Evolutionary conservation across 495 filamentous ascomycete genomes (phyloP), one percentile per base, ranked within the genome.

Genomic region (Trichoderma orchidacearum): DNA sequence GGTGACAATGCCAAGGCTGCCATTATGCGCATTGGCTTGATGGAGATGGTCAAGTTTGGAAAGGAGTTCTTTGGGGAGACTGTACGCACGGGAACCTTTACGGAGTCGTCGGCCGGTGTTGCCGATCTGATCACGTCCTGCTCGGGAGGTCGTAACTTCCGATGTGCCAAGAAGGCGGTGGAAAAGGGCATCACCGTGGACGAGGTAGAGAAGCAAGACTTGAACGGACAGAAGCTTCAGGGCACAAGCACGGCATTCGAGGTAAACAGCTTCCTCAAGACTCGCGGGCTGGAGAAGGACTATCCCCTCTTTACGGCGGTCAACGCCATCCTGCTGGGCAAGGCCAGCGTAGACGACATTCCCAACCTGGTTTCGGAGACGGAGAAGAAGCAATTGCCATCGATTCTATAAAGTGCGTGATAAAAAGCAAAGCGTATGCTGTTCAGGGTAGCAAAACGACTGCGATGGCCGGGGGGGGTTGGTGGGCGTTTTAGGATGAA

Each of bases 211-310:
- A 77, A 80, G 65, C 77, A 78, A 36, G 90, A 95, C 70, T 76
- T 99, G 59, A 99, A 99, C 67, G 94, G 94, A 30, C 94, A 99
- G 78, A 96, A 90, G 74, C 72, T 99, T 60, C 94, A 97, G 69
- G 94, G 94, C 17, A 96, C 88, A 5, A 83, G 84, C 64, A 99
- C 94, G 32, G 87, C 93, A 18, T 80, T 80, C 50, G 94, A 99
- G 67, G 91, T 99, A 17, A 85, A 92, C 73, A 78, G 71, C 41
- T 96, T 96, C 69, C 69, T 99, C 68, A 88, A 85, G 72, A 80
- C 80, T 51, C 80, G 84, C 62, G 84, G 82, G 5, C 72, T 80
- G 59, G 90, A 94, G 71, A 71, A 81, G 23, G 86, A 95, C 38
- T 99, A 93, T 65, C 94, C 94, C 35, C 70, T 99, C 30, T 89